phyloP scores from a whole-genome alignment of 2,329 filamentous ascomycete genomes.

The Didymellaceae sp. region DNA sequence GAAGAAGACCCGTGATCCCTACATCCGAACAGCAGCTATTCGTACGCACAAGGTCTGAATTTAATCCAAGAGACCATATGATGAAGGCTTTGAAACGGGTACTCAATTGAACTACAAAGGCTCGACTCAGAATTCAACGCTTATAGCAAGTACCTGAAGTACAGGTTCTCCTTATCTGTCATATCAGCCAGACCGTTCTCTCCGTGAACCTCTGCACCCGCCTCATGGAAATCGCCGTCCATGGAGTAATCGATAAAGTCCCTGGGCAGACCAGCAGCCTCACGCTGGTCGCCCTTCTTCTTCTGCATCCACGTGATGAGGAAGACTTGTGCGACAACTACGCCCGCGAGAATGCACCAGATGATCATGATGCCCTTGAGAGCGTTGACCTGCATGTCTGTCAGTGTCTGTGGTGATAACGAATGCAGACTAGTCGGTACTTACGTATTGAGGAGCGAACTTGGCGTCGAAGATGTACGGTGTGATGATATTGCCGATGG shows the following conservation, averaged over 20 bases:
- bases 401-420: neutral
- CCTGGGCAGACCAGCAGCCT: constrained; percentile 28
- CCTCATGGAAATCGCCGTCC: constrained; percentile 24
- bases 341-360: constrained; percentile 31
- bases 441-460: constrained; percentile 32
- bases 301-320: constrained; percentile 30
- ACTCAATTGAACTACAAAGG: no score
- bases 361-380: constrained; percentile 31
- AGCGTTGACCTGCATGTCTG: constrained; percentile 22
- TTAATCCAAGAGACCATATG: no score
- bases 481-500: constrained; percentile 65
- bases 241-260: constrained; percentile 28
- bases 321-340: constrained; percentile 23
- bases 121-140: no score
- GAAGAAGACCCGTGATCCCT: no score
- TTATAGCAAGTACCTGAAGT: constrained; percentile 31
- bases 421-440: neutral
- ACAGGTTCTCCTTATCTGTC: constrained; percentile 32
- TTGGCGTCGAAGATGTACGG: constrained; percentile 33
- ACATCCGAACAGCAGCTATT: no score
- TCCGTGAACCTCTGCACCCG: constrained; percentile 27
- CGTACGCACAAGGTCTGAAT: no score
- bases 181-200: constrained; percentile 34
- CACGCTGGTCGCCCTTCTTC: constrained; percentile 30
- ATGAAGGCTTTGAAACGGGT: no score